These are phyloP conservation scores for Sclerotinia spermophila DNA, from an alignment of 2,329 filamentous ascomycete genomes.

Conservation along the genomic window DNA sequence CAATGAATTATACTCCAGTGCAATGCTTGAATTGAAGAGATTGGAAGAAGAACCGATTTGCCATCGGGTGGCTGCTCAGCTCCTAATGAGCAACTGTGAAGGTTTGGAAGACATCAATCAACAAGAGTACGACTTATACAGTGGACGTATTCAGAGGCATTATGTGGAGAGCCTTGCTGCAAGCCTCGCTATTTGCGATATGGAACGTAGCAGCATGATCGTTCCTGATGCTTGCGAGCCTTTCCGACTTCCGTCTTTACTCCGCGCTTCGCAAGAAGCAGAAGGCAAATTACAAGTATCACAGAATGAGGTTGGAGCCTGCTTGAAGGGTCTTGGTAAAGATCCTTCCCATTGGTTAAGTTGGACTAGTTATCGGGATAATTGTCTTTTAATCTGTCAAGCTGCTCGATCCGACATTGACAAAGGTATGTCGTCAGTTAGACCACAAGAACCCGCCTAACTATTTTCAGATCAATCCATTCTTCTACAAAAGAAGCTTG, in stretches of 20 bases:
- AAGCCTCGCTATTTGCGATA: conserved; percentile 60
- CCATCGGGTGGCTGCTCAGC: conserved; percentile 35
- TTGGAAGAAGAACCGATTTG: conserved; percentile 37
- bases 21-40: conserved; percentile 34
- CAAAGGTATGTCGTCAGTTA: conserved; percentile 41
- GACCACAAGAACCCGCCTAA: conserved; percentile 22
- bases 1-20: conserved; percentile 35
- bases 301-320: conserved; percentile 43
- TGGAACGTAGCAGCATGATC: conserved; percentile 48
- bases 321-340: conserved; percentile 51
- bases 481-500: conserved; percentile 32
- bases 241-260: conserved; percentile 38
- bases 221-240: conserved; percentile 50
- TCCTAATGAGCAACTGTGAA: conserved; percentile 37
- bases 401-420: conserved; percentile 56
- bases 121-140: conserved; percentile 32
- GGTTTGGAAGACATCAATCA: conserved; percentile 33
- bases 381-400: conserved; percentile 59
- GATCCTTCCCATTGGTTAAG: conserved; percentile 60
- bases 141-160: conserved; percentile 40
- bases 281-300: conserved; percentile 33
- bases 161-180: conserved; percentile 56
- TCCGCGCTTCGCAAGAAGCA: conserved; percentile 39
- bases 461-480: conserved; percentile 33
- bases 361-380: conserved; percentile 59